Conservation (phyloP, 495 filamentous ascomycete species). For the Penicillium lagena region DNA sequence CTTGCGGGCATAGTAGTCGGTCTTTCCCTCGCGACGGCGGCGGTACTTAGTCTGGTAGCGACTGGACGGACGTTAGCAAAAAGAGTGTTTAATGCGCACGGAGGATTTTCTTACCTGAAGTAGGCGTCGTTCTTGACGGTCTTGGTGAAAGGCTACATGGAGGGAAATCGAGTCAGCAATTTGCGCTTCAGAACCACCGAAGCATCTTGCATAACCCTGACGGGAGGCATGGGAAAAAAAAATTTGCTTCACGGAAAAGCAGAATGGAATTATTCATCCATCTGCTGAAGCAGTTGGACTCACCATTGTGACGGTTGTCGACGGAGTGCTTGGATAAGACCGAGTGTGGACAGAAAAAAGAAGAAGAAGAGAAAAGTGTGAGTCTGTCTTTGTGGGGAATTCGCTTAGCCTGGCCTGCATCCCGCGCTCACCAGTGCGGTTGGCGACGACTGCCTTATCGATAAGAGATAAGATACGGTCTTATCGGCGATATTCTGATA, state of each 20-base stretch:
- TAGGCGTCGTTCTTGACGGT: constrained; percentile 92
- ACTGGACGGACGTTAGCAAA: constrained; percentile 43
- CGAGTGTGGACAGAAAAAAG: constrained; percentile 20
- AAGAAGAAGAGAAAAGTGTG: constrained; percentile 15
- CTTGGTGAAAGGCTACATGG: constrained; percentile 84
- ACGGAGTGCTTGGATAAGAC: constrained; percentile 15
- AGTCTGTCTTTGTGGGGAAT: constrained; percentile 37
- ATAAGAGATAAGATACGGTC: neutral
- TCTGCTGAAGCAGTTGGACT: constrained; percentile 23
- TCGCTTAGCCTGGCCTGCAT: constrained; percentile 44
- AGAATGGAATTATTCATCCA: constrained; percentile 17
- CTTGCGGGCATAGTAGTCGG: constrained; percentile 99
- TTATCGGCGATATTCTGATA: no score
- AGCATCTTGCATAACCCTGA: constrained; percentile 92
- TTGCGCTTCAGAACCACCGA: constrained; percentile 93
- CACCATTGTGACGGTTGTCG: constrained; percentile 44
- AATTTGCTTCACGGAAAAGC: constrained; percentile 5
- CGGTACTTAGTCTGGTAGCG: constrained; percentile 99
- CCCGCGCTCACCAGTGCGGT: constrained; percentile 31
- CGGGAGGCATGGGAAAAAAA: constrained; percentile 13
- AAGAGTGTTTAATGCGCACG: neutral
- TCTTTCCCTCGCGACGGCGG: constrained; percentile 93
- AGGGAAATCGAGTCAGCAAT: constrained; percentile 87
- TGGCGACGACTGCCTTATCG: constrained; percentile 26
- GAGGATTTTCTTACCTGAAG: constrained; percentile 67